Evolutionary conservation across 139 green algal genomes (phyloP).

Genomic region (Asterochloris erici): DNA sequence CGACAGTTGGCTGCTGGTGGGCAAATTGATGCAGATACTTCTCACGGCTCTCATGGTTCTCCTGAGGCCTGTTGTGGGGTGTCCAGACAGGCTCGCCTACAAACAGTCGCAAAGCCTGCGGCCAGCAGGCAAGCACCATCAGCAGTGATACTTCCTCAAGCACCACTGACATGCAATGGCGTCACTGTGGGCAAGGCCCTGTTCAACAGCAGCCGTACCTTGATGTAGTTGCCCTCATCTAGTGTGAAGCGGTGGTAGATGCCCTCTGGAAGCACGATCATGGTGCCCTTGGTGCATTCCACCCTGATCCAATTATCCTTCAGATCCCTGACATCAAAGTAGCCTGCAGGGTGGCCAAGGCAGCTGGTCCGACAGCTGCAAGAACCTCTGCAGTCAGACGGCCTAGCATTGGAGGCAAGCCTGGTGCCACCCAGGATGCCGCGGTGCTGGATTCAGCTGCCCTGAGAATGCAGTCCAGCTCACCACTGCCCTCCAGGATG

Average conservation of each 20-base stretch:
- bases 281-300: conserved; percentile 63
- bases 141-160: neutral
- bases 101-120: conserved; percentile 90
- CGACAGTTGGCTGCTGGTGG: no score
- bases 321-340: conserved; percentile 93
- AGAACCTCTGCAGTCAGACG: neutral
- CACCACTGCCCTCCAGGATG: conserved; percentile 69
- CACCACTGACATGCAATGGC: neutral
- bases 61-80: conserved; percentile 70
- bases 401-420: no score
- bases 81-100: conserved; percentile 94
- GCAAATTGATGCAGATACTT: conserved; percentile 59
- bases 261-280: conserved; percentile 91
- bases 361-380: neutral
- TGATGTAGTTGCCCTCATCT: conserved; percentile 83
- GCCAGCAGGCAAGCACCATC: neutral
- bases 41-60: conserved; percentile 51
- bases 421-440: no score
- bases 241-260: conserved; percentile 98
- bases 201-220: conserved; percentile 35
- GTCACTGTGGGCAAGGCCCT: neutral
- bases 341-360: conserved; percentile 53
- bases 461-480: neutral
- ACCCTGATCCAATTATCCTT: conserved; percentile 93
- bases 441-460: no score